A percentile compares a stretch with the other conserved stretches of the same genome.
Evolutionary conservation across 2,329 filamentous ascomycete genomes (phyloP).

Genomic region (Diaporthe capsici): DNA sequence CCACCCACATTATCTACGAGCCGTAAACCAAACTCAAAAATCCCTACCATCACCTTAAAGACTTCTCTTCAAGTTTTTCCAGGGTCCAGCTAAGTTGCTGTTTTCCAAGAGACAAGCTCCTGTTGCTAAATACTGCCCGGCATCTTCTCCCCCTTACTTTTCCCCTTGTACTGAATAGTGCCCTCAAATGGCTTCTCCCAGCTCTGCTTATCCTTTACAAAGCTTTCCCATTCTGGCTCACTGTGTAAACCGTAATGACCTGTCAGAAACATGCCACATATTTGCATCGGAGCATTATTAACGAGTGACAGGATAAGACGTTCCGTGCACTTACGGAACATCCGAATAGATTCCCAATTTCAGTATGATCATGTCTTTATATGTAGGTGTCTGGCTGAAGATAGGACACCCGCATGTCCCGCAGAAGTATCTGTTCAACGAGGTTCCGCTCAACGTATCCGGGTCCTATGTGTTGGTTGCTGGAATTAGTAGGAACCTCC

Average conservation of each 20-base stretch:
- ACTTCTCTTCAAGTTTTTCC: too few relatives aligned
- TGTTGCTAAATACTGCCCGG: neutral
- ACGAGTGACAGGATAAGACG: neutral
- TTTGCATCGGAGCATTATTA: neutral
- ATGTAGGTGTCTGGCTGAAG: neutral
- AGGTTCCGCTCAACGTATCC: neutral
- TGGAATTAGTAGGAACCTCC: neutral
- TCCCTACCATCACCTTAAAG: too few relatives aligned
- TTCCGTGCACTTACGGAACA: neutral
- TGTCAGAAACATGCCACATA: neutral
- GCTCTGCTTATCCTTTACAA: neutral
- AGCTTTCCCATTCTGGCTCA: neutral
- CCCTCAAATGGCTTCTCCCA: slow-evolving; percentile 8
- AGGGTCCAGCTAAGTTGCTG: neutral
- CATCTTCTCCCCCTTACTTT: slow-evolving; percentile 6
- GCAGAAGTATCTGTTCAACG: neutral
- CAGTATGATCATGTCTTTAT: neutral
- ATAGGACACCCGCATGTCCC: slow-evolving; percentile 13
- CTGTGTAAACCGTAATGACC: neutral
- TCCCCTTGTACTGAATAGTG: neutral
- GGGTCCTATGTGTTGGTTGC: slow-evolving; percentile 1
- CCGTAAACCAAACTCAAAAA: too few relatives aligned
- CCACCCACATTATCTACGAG: too few relatives aligned
- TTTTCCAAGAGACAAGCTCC: neutral
- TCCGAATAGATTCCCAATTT: neutral